These are phyloP conservation scores for Phytopythium cucurbitacearum DNA, from an alignment of 352 stramenopile genomes.

Conservation along the genomic window DNA sequence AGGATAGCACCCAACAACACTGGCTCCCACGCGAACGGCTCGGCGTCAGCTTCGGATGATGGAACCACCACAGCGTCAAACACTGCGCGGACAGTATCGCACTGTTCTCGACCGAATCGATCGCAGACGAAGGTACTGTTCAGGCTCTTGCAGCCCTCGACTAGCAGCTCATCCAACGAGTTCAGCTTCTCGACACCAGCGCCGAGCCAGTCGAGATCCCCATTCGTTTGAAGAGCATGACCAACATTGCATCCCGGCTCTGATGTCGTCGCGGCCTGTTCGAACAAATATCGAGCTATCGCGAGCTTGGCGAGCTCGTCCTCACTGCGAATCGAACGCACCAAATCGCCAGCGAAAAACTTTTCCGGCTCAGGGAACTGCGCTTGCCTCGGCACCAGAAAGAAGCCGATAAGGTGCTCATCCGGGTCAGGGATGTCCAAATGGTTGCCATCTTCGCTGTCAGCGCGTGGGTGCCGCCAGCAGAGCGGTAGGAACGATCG, in stretches of 20 bases:
- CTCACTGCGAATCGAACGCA: conserved; percentile 26
- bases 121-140: conserved; percentile 22
- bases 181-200: no score
- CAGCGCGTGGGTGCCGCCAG: conserved; percentile 23
- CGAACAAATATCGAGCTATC: conserved; percentile 20
- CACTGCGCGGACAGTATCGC: conserved; percentile 5
- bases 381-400: conserved; percentile 48
- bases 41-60: background rate
- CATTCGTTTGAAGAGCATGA: conserved; percentile 4
- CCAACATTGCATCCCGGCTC: no score
- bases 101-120: conserved; percentile 14
- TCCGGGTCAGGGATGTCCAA: conserved; percentile 34
- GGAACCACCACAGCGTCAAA: conserved; percentile 20
- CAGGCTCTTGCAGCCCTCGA: conserved; percentile 27
- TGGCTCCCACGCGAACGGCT: conserved; percentile 36
- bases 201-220: conserved; percentile 2
- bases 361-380: conserved; percentile 59
- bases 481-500: conserved; percentile 39
- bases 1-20: conserved; percentile 24
- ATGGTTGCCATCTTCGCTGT: conserved; percentile 8
- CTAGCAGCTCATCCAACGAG: conserved; percentile 33
- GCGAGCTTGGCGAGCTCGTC: conserved; percentile 24
- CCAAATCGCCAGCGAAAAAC: conserved; percentile 36
- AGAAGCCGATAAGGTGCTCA: conserved; percentile 48
- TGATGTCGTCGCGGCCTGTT: conserved; percentile 8